A percentile compares a stretch with the other conserved stretches of the same genome.
Evolutionary conservation across 352 stramenopile species (phyloP).

Genomic region (Phytopythium vexans): DNA sequence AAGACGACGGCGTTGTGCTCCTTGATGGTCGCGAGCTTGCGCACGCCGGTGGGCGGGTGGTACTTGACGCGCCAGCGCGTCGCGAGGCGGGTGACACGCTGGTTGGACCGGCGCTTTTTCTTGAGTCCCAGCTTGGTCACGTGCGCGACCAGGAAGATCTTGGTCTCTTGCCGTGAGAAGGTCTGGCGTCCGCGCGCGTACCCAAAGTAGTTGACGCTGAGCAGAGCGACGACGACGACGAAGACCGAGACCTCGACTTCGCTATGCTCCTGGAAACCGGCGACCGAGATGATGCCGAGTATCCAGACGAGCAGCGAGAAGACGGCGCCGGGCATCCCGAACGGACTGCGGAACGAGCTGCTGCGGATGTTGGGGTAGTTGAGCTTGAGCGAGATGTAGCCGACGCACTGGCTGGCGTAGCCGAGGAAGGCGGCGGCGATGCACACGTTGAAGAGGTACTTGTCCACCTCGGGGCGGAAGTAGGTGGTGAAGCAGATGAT

Average conservation of each 20-base stretch:
- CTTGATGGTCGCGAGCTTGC: background rate
- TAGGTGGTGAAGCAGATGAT: conserved; percentile 19
- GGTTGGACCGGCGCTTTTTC: conserved; percentile 5
- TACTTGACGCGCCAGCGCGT: conserved; percentile 1
- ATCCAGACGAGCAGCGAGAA: conserved; percentile 27
- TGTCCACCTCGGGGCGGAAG: conserved; percentile 12
- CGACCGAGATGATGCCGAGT: conserved; percentile 18
- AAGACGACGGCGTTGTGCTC: background rate
- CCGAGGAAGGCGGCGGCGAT: conserved; percentile 23
- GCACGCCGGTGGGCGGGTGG: background rate
- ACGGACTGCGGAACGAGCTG: conserved; percentile 26
- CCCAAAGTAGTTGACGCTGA: conserved; percentile 21
- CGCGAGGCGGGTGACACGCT: conserved; percentile 2
- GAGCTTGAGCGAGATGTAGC: conserved; percentile 26
- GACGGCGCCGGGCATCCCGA: conserved; percentile 23
- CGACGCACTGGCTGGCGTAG: conserved; percentile 27
- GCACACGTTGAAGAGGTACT: conserved; percentile 33
- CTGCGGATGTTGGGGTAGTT: conserved; percentile 26
- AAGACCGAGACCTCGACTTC: conserved; percentile 16
- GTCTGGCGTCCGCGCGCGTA: conserved; percentile 27
- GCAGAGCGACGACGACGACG: conserved; percentile 8
- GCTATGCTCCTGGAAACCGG: conserved; percentile 23
- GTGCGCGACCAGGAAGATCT: conserved; percentile 29
- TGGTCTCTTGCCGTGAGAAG: conserved; percentile 30
- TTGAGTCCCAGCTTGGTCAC: conserved; percentile 28